Conservation (phyloP, 148 eudicot species). For the Drosera capensis region DNA sequence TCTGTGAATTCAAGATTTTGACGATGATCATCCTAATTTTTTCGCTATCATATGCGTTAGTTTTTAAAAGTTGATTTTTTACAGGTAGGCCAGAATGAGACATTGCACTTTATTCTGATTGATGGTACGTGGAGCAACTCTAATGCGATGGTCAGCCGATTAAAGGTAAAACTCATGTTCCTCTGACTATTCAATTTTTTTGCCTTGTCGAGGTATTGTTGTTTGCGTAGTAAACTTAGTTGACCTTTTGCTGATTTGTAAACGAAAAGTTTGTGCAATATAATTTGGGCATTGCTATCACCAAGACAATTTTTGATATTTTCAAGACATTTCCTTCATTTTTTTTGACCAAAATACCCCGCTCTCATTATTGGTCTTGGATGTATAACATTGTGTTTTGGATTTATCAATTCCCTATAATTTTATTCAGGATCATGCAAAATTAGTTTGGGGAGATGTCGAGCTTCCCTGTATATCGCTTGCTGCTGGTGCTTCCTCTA, state of each 20-base stretch:
- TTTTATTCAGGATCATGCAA: constrained; percentile 49
- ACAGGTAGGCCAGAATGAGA: constrained; percentile 25
- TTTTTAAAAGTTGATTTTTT: background rate
- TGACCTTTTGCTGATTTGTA: too few relatives aligned
- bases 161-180: constrained; percentile 38
- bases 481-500: constrained; percentile 67
- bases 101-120: constrained; percentile 56
- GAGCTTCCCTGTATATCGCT: constrained; percentile 59
- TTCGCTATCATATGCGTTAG: too few relatives aligned
- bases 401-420: background rate
- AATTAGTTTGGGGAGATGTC: constrained; percentile 54
- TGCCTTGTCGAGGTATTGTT: background rate
- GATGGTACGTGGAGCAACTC: constrained; percentile 99
- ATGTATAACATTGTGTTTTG: too few relatives aligned
- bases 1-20: too few relatives aligned
- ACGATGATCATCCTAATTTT: too few relatives aligned
- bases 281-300: too few relatives aligned
- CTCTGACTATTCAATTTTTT: too few relatives aligned
- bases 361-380: background rate
- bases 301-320: too few relatives aligned
- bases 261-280: too few relatives aligned
- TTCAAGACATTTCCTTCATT: too few relatives aligned
- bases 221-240: too few relatives aligned
- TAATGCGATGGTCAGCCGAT: constrained; percentile 81
- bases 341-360: too few relatives aligned